Percentiles rank a stretch among this genome's conserved stretches.
Conservation (phyloP, 2,329 filamentous ascomycete species). For the Xylariaceae sp. region DNA sequence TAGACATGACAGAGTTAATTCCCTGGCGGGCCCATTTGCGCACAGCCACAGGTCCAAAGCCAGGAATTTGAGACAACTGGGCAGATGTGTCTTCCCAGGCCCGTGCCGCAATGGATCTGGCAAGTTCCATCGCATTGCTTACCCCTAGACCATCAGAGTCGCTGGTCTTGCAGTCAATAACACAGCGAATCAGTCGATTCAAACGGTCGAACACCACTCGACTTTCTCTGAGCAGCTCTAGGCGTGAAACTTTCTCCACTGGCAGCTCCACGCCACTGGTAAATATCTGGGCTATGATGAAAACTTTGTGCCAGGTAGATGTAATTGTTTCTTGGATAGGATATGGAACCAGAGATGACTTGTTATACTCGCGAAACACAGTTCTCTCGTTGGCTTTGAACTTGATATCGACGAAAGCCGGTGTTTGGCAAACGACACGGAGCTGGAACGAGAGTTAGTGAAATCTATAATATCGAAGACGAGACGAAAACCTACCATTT, state of each 20-base stretch:
- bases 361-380: slow-evolving; percentile 69
- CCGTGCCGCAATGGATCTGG: slow-evolving; percentile 69
- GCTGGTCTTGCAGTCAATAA: slow-evolving; percentile 65
- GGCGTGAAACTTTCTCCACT: slow-evolving; percentile 51
- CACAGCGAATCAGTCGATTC: slow-evolving; percentile 67
- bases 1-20: slow-evolving; percentile 65
- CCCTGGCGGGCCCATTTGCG: slow-evolving; percentile 69
- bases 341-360: slow-evolving; percentile 63
- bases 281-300: slow-evolving; percentile 70
- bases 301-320: slow-evolving; percentile 68
- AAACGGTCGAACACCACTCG: slow-evolving; percentile 62
- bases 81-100: slow-evolving; percentile 78
- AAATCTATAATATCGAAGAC: too few relatives aligned
- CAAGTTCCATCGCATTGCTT: slow-evolving; percentile 69
- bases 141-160: slow-evolving; percentile 63
- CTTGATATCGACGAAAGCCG: slow-evolving; percentile 69
- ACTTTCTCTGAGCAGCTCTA: slow-evolving; percentile 59
- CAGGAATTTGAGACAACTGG: slow-evolving; percentile 78
- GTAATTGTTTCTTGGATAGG: slow-evolving; percentile 65
- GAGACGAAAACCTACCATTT: slow-evolving; percentile 55
- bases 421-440: slow-evolving; percentile 60
- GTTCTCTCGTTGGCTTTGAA: slow-evolving; percentile 67
- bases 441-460: slow-evolving; percentile 57
- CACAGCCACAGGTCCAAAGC: slow-evolving; percentile 71
- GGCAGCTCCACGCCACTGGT: slow-evolving; percentile 64